Base-by-base conservation (phyloP, 2,329 filamentous ascomycete species). In the Talaromyces verruculosus region DNA sequence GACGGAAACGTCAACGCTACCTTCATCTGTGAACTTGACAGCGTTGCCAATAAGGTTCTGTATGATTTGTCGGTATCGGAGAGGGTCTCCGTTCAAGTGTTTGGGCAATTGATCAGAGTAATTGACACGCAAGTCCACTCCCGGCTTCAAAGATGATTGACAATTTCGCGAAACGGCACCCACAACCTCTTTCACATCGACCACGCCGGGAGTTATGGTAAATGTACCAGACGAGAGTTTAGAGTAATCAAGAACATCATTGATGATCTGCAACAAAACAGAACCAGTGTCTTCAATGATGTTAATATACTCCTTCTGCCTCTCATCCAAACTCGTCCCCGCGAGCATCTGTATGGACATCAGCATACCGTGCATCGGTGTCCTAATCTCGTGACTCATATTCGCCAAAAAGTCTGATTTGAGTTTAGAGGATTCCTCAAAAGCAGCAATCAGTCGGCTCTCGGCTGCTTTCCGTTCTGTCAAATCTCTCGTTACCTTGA, bases 181-280 rank as follows among this genome's bases (percentile, higher is more conserved):
- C 17, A 85, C 74, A 62, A 79, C 71, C n/a, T 70, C 71, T 45
- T 73, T 71, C 49, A 88, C 76, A 68, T 81, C 79, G 65, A 88
- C 76, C 37, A 84, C 76, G 69, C 86, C 84, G 15, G 84, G 74
- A 58, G 80, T 84, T 63, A 89, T 80, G 2, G 85, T 84, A 67
- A 89, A 87, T 41, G 80, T 83, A n/a, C 85, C 85, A 0, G 85
- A 85, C 0, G 84, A 83, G 5, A 88, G 78, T 69, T 88, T 89
- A 10, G 87, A 88, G 71, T 87, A 89, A 75, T 89, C 87, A n/a
- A 89, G 80, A 55, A 89, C 87, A 67, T 88, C 85, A 70, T 89
- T 88, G 72, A 89, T 88, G 59, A 89, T 83, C 68, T 85, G 84
- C 19, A 89, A 75, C 25, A 89, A 77, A 2, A 88, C 79, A 22